Evolutionary conservation across 257 asterid species (phyloP).

Genomic region (Scutellaria minor): DNA sequence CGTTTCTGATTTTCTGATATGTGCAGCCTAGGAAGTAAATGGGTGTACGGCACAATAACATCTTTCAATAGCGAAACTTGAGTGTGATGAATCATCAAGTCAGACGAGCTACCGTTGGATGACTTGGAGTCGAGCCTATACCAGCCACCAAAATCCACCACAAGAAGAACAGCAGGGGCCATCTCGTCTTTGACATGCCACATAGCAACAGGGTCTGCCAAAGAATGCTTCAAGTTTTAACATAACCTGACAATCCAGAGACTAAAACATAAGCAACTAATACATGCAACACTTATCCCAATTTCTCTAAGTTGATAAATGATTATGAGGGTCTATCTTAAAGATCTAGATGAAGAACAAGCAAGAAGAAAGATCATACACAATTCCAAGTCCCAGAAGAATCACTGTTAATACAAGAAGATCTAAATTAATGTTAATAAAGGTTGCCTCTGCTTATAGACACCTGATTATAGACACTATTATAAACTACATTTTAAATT

Average conservation of each 20-base stretch:
- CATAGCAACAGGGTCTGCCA: constrained; percentile 99
- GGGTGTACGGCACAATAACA: constrained; percentile 87
- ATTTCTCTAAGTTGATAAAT: constrained; percentile 13
- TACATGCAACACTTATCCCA: constrained; percentile 43
- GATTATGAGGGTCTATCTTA: neutral
- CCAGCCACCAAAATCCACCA: constrained; percentile 99
- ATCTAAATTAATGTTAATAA: constrained; percentile 5
- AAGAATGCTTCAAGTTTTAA: constrained; percentile 94
- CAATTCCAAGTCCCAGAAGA: neutral
- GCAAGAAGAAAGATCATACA: neutral
- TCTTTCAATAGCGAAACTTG: constrained; percentile 92
- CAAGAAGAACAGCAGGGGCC: constrained; percentile 83
- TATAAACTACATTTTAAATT: no score
- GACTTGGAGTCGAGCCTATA: constrained; percentile 69
- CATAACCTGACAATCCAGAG: constrained; percentile 83
- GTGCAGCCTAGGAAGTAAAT: constrained; percentile 75
- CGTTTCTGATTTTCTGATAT: constrained; percentile 64
- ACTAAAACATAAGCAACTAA: constrained; percentile 67
- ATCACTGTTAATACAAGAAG: neutral
- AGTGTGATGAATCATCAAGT: constrained; percentile 71
- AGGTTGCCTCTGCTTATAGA: constrained; percentile 4
- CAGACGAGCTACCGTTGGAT: constrained; percentile 54
- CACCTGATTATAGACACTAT: neutral
- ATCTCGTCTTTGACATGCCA: constrained; percentile 89
- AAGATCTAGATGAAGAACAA: no score